Evolutionary conservation across 2,329 filamentous ascomycete species (phyloP).

Genomic region (Ceratocystiopsis minuta): DNA sequence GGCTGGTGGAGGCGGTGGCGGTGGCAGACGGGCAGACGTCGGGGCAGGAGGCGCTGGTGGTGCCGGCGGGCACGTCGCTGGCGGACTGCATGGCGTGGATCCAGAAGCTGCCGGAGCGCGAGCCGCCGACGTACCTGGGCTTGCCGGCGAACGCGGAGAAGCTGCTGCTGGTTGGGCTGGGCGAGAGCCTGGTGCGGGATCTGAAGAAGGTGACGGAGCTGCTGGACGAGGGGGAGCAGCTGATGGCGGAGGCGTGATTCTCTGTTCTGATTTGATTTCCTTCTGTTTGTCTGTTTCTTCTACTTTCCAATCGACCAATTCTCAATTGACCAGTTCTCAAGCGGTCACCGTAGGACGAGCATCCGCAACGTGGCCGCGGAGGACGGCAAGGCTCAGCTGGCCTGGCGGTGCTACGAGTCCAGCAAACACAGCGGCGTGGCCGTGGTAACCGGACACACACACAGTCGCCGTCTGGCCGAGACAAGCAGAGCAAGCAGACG

Average conservation of each 20-base stretch:
- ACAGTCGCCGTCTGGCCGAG: no score
- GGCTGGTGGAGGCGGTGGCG: constrained; percentile 48
- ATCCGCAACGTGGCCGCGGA: no score
- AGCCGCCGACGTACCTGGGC: constrained; percentile 88
- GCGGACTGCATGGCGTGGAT: constrained; percentile 86
- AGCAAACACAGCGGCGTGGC: no score
- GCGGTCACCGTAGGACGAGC: no score
- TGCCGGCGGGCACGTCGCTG: constrained; percentile 67
- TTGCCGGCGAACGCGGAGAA: constrained; percentile 95
- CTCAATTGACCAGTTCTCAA: no score
- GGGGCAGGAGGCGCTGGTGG: constrained; percentile 43
- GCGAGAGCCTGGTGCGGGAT: constrained; percentile 67
- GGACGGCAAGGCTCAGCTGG: no score
- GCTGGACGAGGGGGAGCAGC: constrained; percentile 83
- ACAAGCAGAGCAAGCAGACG: no score
- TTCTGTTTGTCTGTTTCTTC: no score
- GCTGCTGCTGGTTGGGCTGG: constrained; percentile 73
- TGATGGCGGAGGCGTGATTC: constrained; percentile 18
- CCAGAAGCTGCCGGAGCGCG: constrained; percentile 76
- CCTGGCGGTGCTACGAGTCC: no score
- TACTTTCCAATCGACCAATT: no score
- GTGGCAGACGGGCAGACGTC: constrained; percentile 20
- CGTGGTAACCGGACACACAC: no score
- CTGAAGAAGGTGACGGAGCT: constrained; percentile 70
- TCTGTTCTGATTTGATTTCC: no score